phyloP scores from a whole-genome alignment of 2,329 filamentous ascomycete species.

The Alternaria brassicicola region DNA sequence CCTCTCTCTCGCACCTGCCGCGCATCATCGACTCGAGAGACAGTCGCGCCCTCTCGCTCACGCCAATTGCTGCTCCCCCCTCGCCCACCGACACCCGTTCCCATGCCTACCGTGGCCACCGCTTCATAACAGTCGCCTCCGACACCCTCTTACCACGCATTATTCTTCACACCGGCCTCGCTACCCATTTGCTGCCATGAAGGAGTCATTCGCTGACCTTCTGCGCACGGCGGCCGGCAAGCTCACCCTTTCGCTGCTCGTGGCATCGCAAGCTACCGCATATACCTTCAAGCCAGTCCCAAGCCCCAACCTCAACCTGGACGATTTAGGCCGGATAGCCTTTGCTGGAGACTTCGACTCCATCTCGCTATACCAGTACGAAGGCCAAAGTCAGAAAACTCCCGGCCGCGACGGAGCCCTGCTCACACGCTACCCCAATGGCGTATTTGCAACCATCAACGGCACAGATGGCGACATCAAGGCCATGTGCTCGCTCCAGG shows the following conservation, averaged over 20 bases:
- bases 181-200: conserved; percentile 43
- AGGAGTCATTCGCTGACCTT: conserved; percentile 46
- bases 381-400: conserved; percentile 74
- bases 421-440: conserved; percentile 82
- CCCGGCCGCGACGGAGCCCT: conserved; percentile 78
- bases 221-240: conserved; percentile 47
- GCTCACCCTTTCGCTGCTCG: conserved; percentile 44
- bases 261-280: conserved; percentile 39
- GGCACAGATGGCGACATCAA: conserved; percentile 83
- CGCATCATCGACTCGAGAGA: not conserved
- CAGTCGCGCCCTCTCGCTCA: conserved; percentile 1
- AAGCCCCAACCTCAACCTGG: conserved; percentile 76
- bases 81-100: conserved; percentile 7
- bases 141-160: conserved; percentile 14
- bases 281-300: conserved; percentile 66
- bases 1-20: not conserved
- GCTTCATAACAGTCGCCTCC: conserved; percentile 14
- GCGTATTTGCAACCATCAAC: conserved; percentile 75
- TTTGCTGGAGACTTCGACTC: conserved; percentile 89
- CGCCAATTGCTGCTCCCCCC: conserved; percentile 8
- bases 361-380: conserved; percentile 86
- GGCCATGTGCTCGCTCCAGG: conserved; percentile 82
- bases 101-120: conserved; percentile 27
- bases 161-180: conserved; percentile 31
- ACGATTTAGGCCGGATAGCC: conserved; percentile 78